phyloP scores from a whole-genome alignment of 257 asterid species.

The Rehmannia glutinosa region DNA sequence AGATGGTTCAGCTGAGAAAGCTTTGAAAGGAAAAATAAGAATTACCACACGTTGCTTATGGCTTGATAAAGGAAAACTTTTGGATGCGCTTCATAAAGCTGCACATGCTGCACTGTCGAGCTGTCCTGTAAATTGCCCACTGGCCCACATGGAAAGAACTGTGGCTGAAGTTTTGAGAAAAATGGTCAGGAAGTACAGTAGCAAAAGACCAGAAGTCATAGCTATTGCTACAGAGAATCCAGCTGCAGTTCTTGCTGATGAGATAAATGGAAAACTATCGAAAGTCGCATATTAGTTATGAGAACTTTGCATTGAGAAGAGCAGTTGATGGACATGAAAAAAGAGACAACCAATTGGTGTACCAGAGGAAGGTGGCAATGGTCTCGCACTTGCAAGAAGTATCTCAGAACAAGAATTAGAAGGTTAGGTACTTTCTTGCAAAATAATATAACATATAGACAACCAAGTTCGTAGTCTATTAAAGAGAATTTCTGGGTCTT shows the following conservation, averaged over 20 bases:
- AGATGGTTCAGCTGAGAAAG: conserved; percentile 42
- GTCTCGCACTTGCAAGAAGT: conserved; percentile 27
- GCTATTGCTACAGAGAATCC: conserved; percentile 89
- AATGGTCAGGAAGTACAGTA: conserved; percentile 85
- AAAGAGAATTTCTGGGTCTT: background rate
- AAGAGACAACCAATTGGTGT: conserved; percentile 30
- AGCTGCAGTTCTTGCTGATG: conserved; percentile 75
- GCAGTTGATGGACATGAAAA: conserved; percentile 50
- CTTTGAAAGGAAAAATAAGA: conserved; percentile 85
- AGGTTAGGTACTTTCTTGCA: conserved; percentile 43
- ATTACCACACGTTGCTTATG: conserved; percentile 97
- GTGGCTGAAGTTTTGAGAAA: conserved; percentile 91
- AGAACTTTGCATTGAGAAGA: conserved; percentile 50
- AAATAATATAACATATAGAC: background rate
- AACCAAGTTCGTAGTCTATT: background rate
- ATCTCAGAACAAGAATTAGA: conserved; percentile 37
- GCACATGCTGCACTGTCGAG: conserved; percentile 94
- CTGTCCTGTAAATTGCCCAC: conserved; percentile 83
- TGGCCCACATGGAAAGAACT: conserved; percentile 85
- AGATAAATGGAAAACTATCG: conserved; percentile 64
- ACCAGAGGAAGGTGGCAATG: conserved; percentile 46
- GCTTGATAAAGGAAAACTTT: conserved; percentile 97
- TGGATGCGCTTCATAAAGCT: conserved; percentile 94
- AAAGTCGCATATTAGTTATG: conserved; percentile 43
- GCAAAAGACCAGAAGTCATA: conserved; percentile 93